Base-by-base conservation (phyloP, 768 basidiomycete genomes). In the Royoungia palumana region DNA sequence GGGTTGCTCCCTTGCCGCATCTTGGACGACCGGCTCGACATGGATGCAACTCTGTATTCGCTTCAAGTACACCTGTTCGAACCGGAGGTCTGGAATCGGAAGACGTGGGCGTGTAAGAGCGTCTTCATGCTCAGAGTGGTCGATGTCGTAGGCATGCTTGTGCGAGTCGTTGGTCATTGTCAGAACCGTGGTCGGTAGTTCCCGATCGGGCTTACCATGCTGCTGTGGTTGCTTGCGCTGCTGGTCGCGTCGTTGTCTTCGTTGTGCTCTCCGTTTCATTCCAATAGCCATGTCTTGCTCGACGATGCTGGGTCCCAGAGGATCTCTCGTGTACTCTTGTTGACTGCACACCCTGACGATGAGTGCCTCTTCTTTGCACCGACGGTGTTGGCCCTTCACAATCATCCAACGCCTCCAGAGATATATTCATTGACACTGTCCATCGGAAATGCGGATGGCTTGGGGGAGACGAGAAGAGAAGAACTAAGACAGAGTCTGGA, bases 281-380 rank as follows among this genome's bases (percentile, higher is more conserved):
- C 50, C 35, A 65, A 67, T 40, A 55, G 32, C 44, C 49, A 61
- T 25, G 40, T 49, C 47, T 39, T 69, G 19, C 50, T 57, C 47
- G 46, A 43, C 44, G 35, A 45, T 20, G 7, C 30, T 35, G 16
- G 16, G 17, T 10, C 19, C 20, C 3, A 36, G 34, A 48, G 21
- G 13, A 38, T 35, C 3, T 51, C 60, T 21, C 54, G 62, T 21
- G 63, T 89, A 28, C 72, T 93, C 32, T 65, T 96, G 4, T 66
- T 97, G 38, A 95, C 94, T 1, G 92, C 94, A 22, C 94, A 97
- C 63, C 94, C 94, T 3, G 94, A 96, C 63, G 94, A 97, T 64
- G 94, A 96, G 70, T 84, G 83, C 64, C 80, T 94, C 77, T 97
- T 97, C 75, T 97, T 97, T 65, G 83, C 84, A 4, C 94, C 94